Evolutionary conservation across 2,329 filamentous ascomycete species (phyloP).

Genomic region (Ophiostoma perfectum): DNA sequence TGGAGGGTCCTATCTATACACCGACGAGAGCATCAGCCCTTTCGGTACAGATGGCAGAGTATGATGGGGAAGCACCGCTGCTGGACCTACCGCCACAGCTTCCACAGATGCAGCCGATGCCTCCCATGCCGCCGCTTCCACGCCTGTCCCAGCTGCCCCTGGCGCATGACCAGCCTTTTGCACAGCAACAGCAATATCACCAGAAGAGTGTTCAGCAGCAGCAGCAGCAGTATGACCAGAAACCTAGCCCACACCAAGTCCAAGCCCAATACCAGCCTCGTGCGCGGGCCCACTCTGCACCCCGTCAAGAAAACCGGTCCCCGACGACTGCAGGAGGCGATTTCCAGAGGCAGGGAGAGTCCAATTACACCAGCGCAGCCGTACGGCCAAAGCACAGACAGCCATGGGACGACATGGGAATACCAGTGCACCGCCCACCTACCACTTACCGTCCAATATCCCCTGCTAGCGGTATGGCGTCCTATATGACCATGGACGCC

Average conservation of each 20-base stretch:
- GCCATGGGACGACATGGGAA: slow-evolving; percentile 1
- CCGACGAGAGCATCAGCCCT: not conserved
- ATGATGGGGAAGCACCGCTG: not conserved
- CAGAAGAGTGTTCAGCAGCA: not conserved
- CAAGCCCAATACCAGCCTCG: not conserved
- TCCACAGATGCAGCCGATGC: not conserved
- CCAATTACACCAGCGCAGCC: not conserved
- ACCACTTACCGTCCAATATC: not conserved
- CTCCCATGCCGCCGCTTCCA: not conserved
- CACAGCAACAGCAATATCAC: not conserved
- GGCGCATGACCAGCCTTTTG: not conserved
- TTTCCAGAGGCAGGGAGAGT: not conserved
- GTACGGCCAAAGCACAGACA: not conserved
- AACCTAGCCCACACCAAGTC: not conserved
- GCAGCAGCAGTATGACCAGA: not conserved
- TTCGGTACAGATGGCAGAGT: not conserved
- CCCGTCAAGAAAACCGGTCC: not conserved
- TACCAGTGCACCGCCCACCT: not conserved
- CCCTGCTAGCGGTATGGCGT: slow-evolving; percentile 11
- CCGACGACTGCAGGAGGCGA: not conserved
- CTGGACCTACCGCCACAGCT: not conserved
- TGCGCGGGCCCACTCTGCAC: not conserved
- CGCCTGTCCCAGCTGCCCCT: not conserved
- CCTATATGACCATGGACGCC: slow-evolving; percentile 44
- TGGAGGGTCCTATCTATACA: not conserved